Percentiles rank a stretch among this genome's conserved stretches.
These are phyloP conservation scores for Pythium sukuiense DNA, from an alignment of 352 stramenopile genomes.

Conservation along the genomic window DNA sequence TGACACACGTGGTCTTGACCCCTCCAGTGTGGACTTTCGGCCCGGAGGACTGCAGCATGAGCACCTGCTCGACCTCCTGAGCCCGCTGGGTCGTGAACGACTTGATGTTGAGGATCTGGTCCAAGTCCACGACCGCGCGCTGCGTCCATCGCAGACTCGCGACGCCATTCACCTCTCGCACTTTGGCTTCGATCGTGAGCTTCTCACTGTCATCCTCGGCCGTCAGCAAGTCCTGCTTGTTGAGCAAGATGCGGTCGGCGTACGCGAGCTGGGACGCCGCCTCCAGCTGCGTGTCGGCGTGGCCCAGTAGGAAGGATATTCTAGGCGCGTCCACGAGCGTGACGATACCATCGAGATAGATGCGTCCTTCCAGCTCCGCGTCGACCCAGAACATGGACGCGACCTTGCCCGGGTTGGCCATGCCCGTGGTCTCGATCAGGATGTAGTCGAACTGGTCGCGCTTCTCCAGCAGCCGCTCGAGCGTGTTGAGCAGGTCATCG, in stretches of 20 bases:
- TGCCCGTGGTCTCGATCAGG: conserved; percentile 93
- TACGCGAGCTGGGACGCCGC: conserved; percentile 97
- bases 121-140: conserved; percentile 52
- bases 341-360: conserved; percentile 95
- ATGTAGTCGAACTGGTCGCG: conserved; percentile 90
- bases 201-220: conserved; percentile 46
- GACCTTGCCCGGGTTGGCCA: conserved; percentile 94
- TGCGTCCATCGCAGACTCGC: conserved; percentile 69
- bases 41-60: conserved; percentile 6
- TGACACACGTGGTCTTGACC: conserved; percentile 74
- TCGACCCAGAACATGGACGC: conserved; percentile 97
- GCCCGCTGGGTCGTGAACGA: conserved; percentile 73
- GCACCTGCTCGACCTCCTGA: conserved; percentile 53
- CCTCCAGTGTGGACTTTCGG: conserved; percentile 46
- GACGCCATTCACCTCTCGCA: conserved; percentile 66
- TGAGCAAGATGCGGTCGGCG: conserved; percentile 97
- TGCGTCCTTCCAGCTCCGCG: conserved; percentile 84
- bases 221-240: conserved; percentile 97
- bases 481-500: conserved; percentile 86
- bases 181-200: conserved; percentile 36
- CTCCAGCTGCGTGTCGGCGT: conserved; percentile 52
- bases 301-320: conserved; percentile 44
- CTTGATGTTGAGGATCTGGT: conserved; percentile 77
- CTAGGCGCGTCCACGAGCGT: conserved; percentile 97
- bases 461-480: conserved; percentile 81